Base-by-base conservation (phyloP, 768 basidiomycete genomes). In the Flagelloscypha sp. region DNA sequence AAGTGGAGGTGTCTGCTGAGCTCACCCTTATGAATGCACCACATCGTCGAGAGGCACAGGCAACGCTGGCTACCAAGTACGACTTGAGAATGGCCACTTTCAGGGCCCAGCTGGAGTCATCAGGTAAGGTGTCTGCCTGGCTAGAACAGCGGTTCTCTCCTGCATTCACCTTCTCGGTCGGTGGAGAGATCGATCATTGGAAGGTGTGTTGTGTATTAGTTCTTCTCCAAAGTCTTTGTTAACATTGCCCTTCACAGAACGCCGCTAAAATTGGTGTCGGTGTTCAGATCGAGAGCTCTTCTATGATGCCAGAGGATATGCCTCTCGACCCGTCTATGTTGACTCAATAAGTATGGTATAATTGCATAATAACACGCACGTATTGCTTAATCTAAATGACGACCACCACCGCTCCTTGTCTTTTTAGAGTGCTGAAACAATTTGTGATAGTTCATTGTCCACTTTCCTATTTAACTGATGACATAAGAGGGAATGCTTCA, bases 111-210 rank as follows among this genome's bases (percentile, higher is more conserved):
- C 45, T 97, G 16, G 95, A 98, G 54, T 90, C 86, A 35, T 84
- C 83, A 18, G 93, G 94, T 29, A 99, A 98, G 61, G 86, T 98
- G 19, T 85, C 88, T 30, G 92, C 93, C 43, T 59, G 93, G 49
- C 76, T 98, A 15, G 95, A 99, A 60, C 94, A 98, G 61, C 76
- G 92, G 36, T 90, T 98, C 57, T 87, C 88, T 9, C 95, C 95
- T 4, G 78, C 87, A 7, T 97, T 99, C 53, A 79, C 89, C 10
- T 95, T 99, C 72, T 58, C 93, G 48, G 79, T 99, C 30, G 75
- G 88, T 12, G 95, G 95, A 7, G 95, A 99, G 70, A 90, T 99
- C 47, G 95, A 99, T 58, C 95, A 99, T 72, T 84, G 89, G 70
- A 98, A 93, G 80, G 92, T 88, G 48, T 43, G 62, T 46, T 39